A percentile compares a stretch with the other conserved stretches of the same genome.
Evolutionary conservation across 768 basidiomycete genomes (phyloP).

Genomic region (Phylloporus arenicola): DNA sequence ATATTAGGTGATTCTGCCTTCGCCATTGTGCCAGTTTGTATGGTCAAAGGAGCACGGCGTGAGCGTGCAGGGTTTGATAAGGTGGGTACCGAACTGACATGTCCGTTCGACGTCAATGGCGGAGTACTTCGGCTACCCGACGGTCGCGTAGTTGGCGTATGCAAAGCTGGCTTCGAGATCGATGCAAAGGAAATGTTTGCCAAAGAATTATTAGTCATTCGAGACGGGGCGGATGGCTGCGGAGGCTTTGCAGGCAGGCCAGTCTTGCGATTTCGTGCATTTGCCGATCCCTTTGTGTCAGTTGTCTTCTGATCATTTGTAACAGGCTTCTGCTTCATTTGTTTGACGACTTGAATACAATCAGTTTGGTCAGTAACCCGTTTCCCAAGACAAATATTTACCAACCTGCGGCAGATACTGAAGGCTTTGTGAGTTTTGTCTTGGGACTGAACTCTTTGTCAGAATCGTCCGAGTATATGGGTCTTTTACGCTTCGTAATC

Average conservation of each 20-base stretch:
- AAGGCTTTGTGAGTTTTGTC: slow-evolving; percentile 8
- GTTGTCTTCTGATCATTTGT: slow-evolving; percentile 3
- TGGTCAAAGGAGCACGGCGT: background rate
- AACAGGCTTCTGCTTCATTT: slow-evolving; percentile 6
- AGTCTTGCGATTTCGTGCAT: background rate
- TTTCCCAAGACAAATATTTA: background rate
- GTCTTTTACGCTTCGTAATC: slow-evolving; percentile 25
- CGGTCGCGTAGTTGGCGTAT: background rate
- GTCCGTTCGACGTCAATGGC: background rate
- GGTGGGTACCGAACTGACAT: background rate
- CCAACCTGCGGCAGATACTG: slow-evolving; percentile 12
- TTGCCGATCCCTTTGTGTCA: slow-evolving; percentile 2
- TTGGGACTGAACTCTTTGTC: slow-evolving; percentile 17
- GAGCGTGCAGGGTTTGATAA: background rate
- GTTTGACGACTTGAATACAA: slow-evolving; percentile 11
- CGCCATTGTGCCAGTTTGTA: slow-evolving; percentile 10
- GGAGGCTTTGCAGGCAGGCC: background rate
- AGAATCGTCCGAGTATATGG: slow-evolving; percentile 19
- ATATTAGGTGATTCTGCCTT: slow-evolving; percentile 19
- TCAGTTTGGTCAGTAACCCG: background rate
- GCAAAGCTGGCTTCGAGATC: background rate
- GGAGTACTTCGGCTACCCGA: background rate
- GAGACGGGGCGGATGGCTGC: slow-evolving; percentile 8
- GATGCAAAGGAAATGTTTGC: slow-evolving; percentile 3
- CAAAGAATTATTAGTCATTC: slow-evolving; percentile 18